Conservation (phyloP, 768 basidiomycete species). For the Auriculariales sp. region DNA sequence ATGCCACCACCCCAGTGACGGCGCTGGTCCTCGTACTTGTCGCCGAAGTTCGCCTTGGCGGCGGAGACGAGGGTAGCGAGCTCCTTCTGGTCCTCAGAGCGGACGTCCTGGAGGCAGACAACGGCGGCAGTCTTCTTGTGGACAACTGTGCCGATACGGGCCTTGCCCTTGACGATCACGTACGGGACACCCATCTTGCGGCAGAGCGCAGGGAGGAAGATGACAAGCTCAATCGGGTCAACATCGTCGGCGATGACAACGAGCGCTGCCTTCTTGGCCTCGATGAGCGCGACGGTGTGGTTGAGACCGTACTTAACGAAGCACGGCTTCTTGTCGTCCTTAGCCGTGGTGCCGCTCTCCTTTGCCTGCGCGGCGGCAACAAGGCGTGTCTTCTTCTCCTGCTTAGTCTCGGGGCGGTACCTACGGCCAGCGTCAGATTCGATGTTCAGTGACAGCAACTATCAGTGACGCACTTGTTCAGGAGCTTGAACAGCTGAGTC, state of each 20-base stretch:
- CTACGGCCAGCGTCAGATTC: constrained; percentile 8
- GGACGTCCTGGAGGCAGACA: constrained; percentile 83
- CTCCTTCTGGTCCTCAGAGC: constrained; percentile 86
- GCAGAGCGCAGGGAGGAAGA: constrained; percentile 96
- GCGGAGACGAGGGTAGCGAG: constrained; percentile 86
- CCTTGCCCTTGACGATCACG: constrained; percentile 96
- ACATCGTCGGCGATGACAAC: constrained; percentile 97
- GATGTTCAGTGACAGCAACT: background rate
- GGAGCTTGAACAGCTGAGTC: constrained; percentile 90
- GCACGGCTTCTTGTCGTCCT: constrained; percentile 77
- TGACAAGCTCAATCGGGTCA: constrained; percentile 96
- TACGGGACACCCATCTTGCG: constrained; percentile 99
- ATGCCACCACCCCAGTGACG: constrained; percentile 93
- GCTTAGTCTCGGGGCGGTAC: constrained; percentile 85
- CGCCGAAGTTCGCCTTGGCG: constrained; percentile 92
- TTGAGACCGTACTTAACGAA: constrained; percentile 95
- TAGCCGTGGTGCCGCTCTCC: constrained; percentile 62
- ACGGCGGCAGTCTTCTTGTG: constrained; percentile 98
- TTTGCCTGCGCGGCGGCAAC: constrained; percentile 56
- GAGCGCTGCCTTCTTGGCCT: constrained; percentile 94
- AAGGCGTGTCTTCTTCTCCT: constrained; percentile 94
- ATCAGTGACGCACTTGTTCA: constrained; percentile 60
- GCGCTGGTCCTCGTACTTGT: constrained; percentile 87
- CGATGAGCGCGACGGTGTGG: constrained; percentile 88
- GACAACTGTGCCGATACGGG: constrained; percentile 92